These are phyloP conservation scores for Neocucurbitaria cava DNA, from an alignment of 2,329 filamentous ascomycete genomes.

Conservation along the genomic window DNA sequence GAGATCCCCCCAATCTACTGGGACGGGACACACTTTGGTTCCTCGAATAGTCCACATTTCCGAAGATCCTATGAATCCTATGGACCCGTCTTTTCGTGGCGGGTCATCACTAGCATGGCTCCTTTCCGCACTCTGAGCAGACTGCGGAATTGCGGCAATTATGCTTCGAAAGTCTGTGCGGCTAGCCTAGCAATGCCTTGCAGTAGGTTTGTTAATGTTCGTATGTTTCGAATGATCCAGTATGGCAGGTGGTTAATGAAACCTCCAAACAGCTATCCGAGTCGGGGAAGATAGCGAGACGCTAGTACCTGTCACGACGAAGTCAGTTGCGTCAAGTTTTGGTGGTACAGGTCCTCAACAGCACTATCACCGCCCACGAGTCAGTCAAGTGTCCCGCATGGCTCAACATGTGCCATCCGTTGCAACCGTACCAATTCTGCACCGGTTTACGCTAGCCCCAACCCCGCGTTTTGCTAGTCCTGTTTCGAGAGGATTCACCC, in stretches of 20 bases:
- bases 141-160: slow-evolving; percentile 8
- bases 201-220: slow-evolving; percentile 12
- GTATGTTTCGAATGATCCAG: slow-evolving; percentile 13
- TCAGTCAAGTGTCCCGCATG: not conserved
- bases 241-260: slow-evolving; percentile 9
- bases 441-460: not conserved
- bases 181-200: slow-evolving; percentile 20
- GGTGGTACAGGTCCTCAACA: not conserved
- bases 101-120: not conserved
- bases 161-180: slow-evolving; percentile 2
- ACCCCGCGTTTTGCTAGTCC: slow-evolving; percentile 25
- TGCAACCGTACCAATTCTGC: not conserved
- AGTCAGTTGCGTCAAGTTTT: not conserved
- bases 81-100: slow-evolving; percentile 2
- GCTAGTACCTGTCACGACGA: not conserved
- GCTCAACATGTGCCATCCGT: slow-evolving; percentile 4
- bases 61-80: slow-evolving; percentile 17
- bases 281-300: not conserved
- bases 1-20: slow-evolving; percentile 14
- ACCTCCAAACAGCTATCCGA: slow-evolving; percentile 1
- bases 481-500: slow-evolving; percentile 2
- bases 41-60: slow-evolving; percentile 8
- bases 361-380: not conserved
- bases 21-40: slow-evolving; percentile 7
- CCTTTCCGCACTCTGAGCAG: not conserved